Conservation (phyloP, 495 filamentous ascomycete species). For the Astrothelium macrocarpum region DNA sequence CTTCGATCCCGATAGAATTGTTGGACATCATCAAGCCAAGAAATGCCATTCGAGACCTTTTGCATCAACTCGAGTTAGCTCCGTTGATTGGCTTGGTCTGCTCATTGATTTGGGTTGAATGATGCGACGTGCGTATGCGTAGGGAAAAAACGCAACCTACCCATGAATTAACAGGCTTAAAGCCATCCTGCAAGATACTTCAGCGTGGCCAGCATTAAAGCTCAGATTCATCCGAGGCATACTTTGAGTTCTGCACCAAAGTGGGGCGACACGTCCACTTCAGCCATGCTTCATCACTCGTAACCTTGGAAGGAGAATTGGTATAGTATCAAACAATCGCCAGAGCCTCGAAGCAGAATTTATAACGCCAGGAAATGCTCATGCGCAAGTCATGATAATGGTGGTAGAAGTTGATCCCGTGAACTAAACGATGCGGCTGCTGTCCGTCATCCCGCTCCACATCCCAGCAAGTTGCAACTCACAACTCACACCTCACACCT, state of each 20-base stretch:
- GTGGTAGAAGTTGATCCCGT: not conserved
- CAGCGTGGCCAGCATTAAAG: slow-evolving; percentile 80
- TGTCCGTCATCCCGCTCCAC: not conserved
- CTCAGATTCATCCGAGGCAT: slow-evolving; percentile 25
- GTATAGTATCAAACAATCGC: not conserved
- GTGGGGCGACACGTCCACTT: slow-evolving; percentile 22
- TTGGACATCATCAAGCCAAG: slow-evolving; percentile 94
- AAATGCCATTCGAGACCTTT: slow-evolving; percentile 70
- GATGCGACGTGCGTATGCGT: not conserved
- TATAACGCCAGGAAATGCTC: not conserved
- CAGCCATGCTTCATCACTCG: slow-evolving; percentile 17
- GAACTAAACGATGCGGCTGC: not conserved
- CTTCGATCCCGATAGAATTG: slow-evolving; percentile 93
- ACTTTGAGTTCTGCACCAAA: slow-evolving; percentile 24
- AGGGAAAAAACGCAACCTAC: not conserved
- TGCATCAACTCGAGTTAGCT: slow-evolving; percentile 22
- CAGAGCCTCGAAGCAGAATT: not conserved
- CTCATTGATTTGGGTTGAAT: not conserved
- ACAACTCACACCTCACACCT: not conserved
- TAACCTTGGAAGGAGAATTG: not conserved
- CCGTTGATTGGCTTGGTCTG: slow-evolving; percentile 10
- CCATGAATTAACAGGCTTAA: not conserved
- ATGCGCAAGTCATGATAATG: not conserved
- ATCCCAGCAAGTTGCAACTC: not conserved
- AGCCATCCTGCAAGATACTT: not conserved